phyloP scores from a whole-genome alignment of 1,139 yeast species.

The Zygosaccharomyces pseudobailii region DNA sequence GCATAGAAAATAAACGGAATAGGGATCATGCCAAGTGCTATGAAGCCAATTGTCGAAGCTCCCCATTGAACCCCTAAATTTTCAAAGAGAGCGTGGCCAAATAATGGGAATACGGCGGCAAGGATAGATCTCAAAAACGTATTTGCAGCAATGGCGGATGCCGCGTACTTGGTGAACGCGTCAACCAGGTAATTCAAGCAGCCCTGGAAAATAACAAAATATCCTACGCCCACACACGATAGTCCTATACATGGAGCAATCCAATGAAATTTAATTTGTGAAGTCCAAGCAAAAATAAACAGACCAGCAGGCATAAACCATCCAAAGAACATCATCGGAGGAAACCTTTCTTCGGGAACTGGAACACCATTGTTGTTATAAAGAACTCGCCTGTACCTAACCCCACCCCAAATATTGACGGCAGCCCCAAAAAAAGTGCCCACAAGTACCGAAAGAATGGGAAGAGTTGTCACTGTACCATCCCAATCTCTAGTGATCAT shows the following conservation, averaged over 20 bases:
- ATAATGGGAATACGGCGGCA: slow-evolving; percentile 69
- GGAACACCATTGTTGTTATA: slow-evolving; percentile 36
- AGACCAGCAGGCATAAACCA: slow-evolving; percentile 57
- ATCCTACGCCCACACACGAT: slow-evolving; percentile 55
- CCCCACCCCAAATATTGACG: slow-evolving; percentile 36
- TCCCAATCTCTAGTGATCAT: slow-evolving; percentile 36
- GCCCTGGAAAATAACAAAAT: slow-evolving; percentile 50
- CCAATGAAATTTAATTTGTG: slow-evolving; percentile 51
- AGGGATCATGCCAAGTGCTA: slow-evolving; percentile 50
- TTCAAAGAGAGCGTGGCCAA: slow-evolving; percentile 47
- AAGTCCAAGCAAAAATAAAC: slow-evolving; percentile 69
- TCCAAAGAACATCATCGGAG: slow-evolving; percentile 41
- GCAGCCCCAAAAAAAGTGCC: slow-evolving; percentile 54
- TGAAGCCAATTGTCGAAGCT: slow-evolving; percentile 46
- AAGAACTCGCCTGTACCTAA: slow-evolving; percentile 33
- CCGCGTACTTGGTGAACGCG: slow-evolving; percentile 53
- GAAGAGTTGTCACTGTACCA: slow-evolving; percentile 47
- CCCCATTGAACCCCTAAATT: slow-evolving; percentile 57
- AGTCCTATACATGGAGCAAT: slow-evolving; percentile 60
- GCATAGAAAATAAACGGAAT: slow-evolving; percentile 53
- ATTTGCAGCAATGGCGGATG: slow-evolving; percentile 68
- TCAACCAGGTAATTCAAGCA: slow-evolving; percentile 53
- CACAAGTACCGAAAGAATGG: slow-evolving; percentile 51
- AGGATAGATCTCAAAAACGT: slow-evolving; percentile 57
- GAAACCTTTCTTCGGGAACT: slow-evolving; percentile 53